Evolutionary conservation across 768 basidiomycete genomes (phyloP), one percentile per base, ranked within the genome.

Genomic region (Stropharia rugosoannulata): DNA sequence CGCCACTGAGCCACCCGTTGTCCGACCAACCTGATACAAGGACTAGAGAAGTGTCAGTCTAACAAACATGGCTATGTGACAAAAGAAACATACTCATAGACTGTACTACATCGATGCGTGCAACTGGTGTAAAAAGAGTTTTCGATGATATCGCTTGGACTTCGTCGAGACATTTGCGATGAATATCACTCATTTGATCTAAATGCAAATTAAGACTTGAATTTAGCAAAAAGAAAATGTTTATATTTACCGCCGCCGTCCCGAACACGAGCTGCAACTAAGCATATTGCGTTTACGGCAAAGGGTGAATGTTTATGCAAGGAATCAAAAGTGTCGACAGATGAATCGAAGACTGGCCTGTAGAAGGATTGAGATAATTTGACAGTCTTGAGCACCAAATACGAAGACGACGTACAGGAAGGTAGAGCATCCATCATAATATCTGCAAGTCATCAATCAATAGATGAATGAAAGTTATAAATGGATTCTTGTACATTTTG

Each of bases 21-120:
- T 95, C 93, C 15, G 92, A 94, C 89, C 93, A 98, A 5, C 94
- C 93, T 36, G 95, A 90, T 16, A 96, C 86, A 49, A 97, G 78
- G 55, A 95, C 92, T 95, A 55, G 13, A 35, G 3, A 32, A 32
- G 29, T 10, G 29, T 32, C 29, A 32, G 29, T 32, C 7, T 7
- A 32, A 10, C 9, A 32, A 7, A 32, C 29, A 7, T 32, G 9
- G 9, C 9, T 32, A 32, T 22, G 22, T 22, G 22, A 32, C 5
- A 32, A 32, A 10, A 7, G 29, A 32, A 32, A 75, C 91, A 68
- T 58, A 94, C 93, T 90, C 90, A 94, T 96, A 8, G 93, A 89
- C 68, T 95, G 95, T 18, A 97, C 86, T 4, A 92, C 93, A 72
- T 98, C 95, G 58, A 85, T 80, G 35, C 93, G 80, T 59, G 84